Base-by-base conservation (phyloP, 73 alveolate genomes). In the Tetrahymena borealis region DNA sequence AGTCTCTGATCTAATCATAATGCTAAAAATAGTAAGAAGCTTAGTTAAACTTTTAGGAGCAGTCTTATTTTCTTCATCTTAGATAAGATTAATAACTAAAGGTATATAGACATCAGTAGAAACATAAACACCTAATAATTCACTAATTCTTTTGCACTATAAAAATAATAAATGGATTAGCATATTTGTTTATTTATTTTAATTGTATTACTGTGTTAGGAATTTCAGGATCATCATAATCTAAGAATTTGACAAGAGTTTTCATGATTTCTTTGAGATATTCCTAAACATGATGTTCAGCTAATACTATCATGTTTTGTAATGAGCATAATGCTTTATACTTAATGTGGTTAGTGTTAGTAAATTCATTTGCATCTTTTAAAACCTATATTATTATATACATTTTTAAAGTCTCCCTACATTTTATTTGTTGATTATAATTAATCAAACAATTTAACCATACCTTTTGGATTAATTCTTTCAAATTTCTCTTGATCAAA, bases 361-460 rank as follows among this genome's bases (percentile, higher is more conserved):
- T 85, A 38, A 92, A 92, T 40, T 92, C 95, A 32, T 91, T 43
- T 35, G 91, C 95, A 78, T 92, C 93, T 43, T 78, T 79, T 39
- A 92, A 39, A 33, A 92, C 95, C 40, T 60, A 60, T 24, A 24
- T 24, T 15, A 24, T 24, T 60, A 18, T 0, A 15, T 60, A 60
- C n/a, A 60, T 18, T 60, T 60, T n/a, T 60, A 13, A 60, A 60
- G 0, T n/a, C n/a, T n/a, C n/a, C n/a, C n/a, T n/a, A n/a, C n/a
- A n/a, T n/a, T n/a, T n/a, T n/a, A n/a, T n/a, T n/a, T n/a, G n/a
- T n/a, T n/a, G n/a, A n/a, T n/a, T n/a, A n/a, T n/a, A n/a, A n/a
- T n/a, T n/a, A n/a, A n/a, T n/a, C n/a, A n/a, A n/a, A n/a, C n/a
- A n/a, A n/a, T n/a, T n/a, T n/a, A n/a, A n/a, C n/a, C 28, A 6